Evolutionary conservation across 2,329 filamentous ascomycete genomes (phyloP), one percentile per base, ranked within the genome.

Genomic region (Fusarium penzigii): DNA sequence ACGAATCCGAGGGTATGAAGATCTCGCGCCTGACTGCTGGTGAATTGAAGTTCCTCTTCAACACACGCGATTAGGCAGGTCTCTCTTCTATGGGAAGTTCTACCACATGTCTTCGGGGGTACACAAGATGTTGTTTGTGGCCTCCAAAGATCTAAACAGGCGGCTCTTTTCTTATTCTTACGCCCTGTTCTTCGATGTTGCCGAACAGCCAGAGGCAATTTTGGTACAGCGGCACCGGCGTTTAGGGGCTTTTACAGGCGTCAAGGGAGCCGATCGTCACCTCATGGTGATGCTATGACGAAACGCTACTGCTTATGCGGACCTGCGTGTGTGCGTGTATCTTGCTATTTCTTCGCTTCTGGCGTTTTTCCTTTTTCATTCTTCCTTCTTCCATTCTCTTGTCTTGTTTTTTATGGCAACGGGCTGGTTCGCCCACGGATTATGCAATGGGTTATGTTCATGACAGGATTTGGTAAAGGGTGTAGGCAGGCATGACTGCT

Each of bases 1-100:
- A 94, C 63, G 90, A 95, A 71, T 81, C 82, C 25, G 87, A 85
- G 39, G 81, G 81, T 34, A 82, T 83, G 65, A 83, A 78, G 53
- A 77, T 95, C 46, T 83, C 84, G 8, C 79, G 89, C 39, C 77
- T 96, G 12, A 82, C 80, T 48, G 74, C 80, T 2, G 75, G 76
- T 34, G 89, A 95, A 62, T 77, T 95, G 42, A 82, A 79, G 39
- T 92, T 83, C 63, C 76, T 95, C 53, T 90, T 93, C 55, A 70
- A 69, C 47, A 46, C 56, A 17, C 49, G 53, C 32, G 32, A 36
- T 36, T 36, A 36, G 32, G 10, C 9, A 11, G 13, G 32, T 11
- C 32, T 4, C 13, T 14, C 10, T 12, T 36, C 32, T 12, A 36
- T 11, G 5, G 32, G 32, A 11, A 6, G 32, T 11, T 11, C 9